A percentile compares a stretch with the other conserved stretches of the same genome.
phyloP scores from a whole-genome alignment of 257 asterid genomes.

The Solanum clarkiae region DNA sequence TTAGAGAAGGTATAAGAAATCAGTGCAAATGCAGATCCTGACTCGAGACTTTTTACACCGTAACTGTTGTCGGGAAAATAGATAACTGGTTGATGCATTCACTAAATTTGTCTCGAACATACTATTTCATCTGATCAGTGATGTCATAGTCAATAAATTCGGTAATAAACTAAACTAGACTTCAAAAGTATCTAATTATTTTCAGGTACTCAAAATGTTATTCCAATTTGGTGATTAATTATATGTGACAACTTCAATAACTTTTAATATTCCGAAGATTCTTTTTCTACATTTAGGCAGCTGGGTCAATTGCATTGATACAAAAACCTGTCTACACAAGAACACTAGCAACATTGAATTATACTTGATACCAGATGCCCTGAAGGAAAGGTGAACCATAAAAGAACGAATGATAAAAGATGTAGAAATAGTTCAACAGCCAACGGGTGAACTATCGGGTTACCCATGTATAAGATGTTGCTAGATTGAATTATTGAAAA shows the following conservation, averaged over 20 bases:
- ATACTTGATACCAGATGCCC: background rate
- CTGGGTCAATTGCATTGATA: background rate
- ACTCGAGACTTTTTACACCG: background rate
- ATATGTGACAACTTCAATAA: background rate
- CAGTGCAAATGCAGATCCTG: background rate
- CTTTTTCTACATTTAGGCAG: background rate
- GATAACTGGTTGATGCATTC: background rate
- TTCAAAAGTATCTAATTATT: background rate
- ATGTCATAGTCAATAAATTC: background rate
- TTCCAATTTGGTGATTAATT: background rate
- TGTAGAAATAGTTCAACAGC: background rate
- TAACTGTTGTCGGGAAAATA: background rate
- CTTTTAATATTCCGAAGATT: background rate
- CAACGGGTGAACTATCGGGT: background rate
- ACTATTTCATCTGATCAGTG: background rate
- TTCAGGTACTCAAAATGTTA: background rate
- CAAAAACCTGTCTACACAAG: background rate
- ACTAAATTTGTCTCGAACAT: background rate
- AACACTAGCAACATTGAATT: background rate
- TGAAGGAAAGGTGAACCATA: background rate
- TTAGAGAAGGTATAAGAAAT: background rate
- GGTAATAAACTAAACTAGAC: background rate
- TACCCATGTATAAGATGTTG: background rate
- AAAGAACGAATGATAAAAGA: background rate
- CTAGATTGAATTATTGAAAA: background rate